Evolutionary conservation across 306 rosid species (phyloP).

Genomic region (Corylus heterophylla): DNA sequence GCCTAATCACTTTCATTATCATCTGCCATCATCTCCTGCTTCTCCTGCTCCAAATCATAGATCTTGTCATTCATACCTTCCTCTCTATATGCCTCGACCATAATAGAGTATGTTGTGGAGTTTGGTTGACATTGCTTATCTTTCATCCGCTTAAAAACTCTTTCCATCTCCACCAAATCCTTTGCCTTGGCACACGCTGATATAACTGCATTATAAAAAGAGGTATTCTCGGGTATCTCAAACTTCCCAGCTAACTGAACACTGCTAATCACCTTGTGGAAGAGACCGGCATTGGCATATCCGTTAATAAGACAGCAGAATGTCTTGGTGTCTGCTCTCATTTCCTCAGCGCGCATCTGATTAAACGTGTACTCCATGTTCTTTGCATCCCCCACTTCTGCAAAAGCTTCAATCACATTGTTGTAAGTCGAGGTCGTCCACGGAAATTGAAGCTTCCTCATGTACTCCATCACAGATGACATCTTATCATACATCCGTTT

Average conservation of each 20-base stretch:
- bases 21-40: slow-evolving; percentile 29
- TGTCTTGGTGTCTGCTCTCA: slow-evolving; percentile 92
- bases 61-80: slow-evolving; percentile 92
- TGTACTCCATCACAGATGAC: slow-evolving; percentile 98
- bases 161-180: slow-evolving; percentile 92
- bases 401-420: slow-evolving; percentile 93
- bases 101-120: slow-evolving; percentile 54
- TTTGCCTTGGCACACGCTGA: slow-evolving; percentile 92
- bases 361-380: slow-evolving; percentile 89
- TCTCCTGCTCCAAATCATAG: slow-evolving; percentile 78
- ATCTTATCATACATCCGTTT: slow-evolving; percentile 88
- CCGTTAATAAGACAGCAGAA: slow-evolving; percentile 94
- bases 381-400: slow-evolving; percentile 88
- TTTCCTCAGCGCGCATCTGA: slow-evolving; percentile 96
- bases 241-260: slow-evolving; percentile 77
- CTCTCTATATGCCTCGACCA: slow-evolving; percentile 77
- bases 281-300: slow-evolving; percentile 92
- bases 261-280: slow-evolving; percentile 80
- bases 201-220: slow-evolving; percentile 73
- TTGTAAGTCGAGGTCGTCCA: slow-evolving; percentile 96
- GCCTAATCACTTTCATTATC: slow-evolving; percentile 22
- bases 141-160: slow-evolving; percentile 85
- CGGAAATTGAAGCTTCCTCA: slow-evolving; percentile 92
- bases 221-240: slow-evolving; percentile 77
- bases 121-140: slow-evolving; percentile 70